A percentile compares a stretch with the other conserved stretches of the same genome.
phyloP scores from a whole-genome alignment of 306 rosid species.

The Citrullus amarus region DNA sequence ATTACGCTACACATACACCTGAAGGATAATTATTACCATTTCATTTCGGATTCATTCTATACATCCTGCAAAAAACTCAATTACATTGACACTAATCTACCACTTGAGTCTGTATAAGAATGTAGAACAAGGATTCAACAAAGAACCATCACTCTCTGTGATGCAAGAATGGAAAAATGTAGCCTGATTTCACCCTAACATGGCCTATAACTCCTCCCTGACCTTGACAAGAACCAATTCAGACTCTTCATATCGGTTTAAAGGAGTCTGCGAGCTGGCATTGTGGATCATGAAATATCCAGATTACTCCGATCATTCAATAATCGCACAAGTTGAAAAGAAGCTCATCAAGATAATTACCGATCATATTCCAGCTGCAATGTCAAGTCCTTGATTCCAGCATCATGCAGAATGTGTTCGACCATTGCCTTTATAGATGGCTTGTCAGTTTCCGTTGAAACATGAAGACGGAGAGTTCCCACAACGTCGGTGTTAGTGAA shows the following conservation, averaged over 20 bases:
- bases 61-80: neutral
- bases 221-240: neutral
- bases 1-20: neutral
- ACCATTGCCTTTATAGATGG: constrained; percentile 39
- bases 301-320: neutral
- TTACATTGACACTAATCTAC: constrained; percentile 3
- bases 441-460: constrained; percentile 57
- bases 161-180: neutral
- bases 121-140: neutral
- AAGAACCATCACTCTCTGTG: neutral
- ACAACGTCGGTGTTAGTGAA: constrained; percentile 74
- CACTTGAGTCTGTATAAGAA: neutral
- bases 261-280: neutral
- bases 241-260: neutral
- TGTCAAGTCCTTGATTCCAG: constrained; percentile 81
- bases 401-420: constrained; percentile 40
- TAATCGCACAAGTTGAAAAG: neutral
- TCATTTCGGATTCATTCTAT: neutral
- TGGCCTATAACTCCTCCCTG: neutral
- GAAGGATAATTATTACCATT: neutral
- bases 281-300: neutral
- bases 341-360: neutral
- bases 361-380: constrained; percentile 61
- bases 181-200: neutral
- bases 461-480: constrained; percentile 67